phyloP scores from a whole-genome alignment of 1,139 yeast genomes.

The Geotrichum candidum region DNA sequence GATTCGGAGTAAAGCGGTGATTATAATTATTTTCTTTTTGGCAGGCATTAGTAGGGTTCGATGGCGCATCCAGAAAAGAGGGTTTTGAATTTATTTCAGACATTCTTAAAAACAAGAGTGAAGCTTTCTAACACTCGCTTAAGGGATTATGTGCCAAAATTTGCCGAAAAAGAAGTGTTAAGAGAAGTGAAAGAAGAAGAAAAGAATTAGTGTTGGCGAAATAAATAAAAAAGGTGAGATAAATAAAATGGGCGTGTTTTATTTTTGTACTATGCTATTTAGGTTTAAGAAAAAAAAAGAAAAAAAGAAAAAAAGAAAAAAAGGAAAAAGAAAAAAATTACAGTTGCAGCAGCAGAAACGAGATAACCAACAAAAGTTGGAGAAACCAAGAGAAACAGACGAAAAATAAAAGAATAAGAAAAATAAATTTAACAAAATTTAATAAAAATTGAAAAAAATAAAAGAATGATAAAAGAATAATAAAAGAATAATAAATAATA shows the following conservation, averaged over 20 bases:
- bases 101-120: neutral
- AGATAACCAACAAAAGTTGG: neutral
- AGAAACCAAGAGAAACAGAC: neutral
- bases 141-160: neutral
- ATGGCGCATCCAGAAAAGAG: neutral
- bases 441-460: too few species aligned
- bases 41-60: neutral
- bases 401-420: too few species aligned
- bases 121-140: neutral
- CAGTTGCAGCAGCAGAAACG: neutral
- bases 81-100: neutral
- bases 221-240: neutral
- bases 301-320: too few species aligned
- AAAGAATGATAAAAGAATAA: too few species aligned
- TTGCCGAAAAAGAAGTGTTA: too few species aligned
- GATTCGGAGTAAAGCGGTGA: neutral
- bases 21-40: neutral
- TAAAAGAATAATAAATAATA: too few species aligned
- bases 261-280: too few species aligned
- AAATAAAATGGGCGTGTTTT: neutral
- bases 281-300: too few species aligned
- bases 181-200: too few species aligned
- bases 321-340: too few species aligned
- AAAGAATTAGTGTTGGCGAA: too few species aligned
- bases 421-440: too few species aligned